phyloP scores from a whole-genome alignment of 768 basidiomycete genomes.

The Leccinum subgranulosum region DNA sequence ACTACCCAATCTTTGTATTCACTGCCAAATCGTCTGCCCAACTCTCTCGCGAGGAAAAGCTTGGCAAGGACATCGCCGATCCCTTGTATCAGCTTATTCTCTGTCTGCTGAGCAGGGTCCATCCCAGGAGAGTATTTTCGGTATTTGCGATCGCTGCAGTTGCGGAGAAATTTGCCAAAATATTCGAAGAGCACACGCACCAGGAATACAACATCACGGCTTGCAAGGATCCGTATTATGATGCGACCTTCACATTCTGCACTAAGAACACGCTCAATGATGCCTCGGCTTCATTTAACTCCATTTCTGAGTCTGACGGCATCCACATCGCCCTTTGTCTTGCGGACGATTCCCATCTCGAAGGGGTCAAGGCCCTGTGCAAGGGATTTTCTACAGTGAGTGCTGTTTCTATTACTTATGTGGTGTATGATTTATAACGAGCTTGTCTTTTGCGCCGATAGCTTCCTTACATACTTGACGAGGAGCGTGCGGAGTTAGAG shows the following conservation, averaged over 20 bases:
- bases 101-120: slow-evolving; percentile 36
- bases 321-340: slow-evolving; percentile 28
- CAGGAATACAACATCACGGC: slow-evolving; percentile 20
- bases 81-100: slow-evolving; percentile 43
- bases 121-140: slow-evolving; percentile 53
- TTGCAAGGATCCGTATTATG: slow-evolving; percentile 51
- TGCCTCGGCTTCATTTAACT: background rate
- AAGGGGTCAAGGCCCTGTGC: slow-evolving; percentile 45
- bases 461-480: slow-evolving; percentile 54
- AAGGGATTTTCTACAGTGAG: slow-evolving; percentile 60
- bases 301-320: slow-evolving; percentile 10
- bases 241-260: slow-evolving; percentile 55
- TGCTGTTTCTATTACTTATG: background rate
- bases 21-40: slow-evolving; percentile 39
- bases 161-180: slow-evolving; percentile 40
- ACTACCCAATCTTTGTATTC: slow-evolving; percentile 68
- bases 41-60: slow-evolving; percentile 26
- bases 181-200: slow-evolving; percentile 41
- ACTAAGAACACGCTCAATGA: slow-evolving; percentile 40
- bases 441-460: slow-evolving; percentile 20
- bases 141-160: slow-evolving; percentile 57
- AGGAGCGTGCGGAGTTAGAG: slow-evolving; percentile 44
- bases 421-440: background rate
- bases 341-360: slow-evolving; percentile 32
- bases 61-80: slow-evolving; percentile 30